Evolutionary conservation across 495 filamentous ascomycete species (phyloP).

Genomic region (Apiosordaria backusii): DNA sequence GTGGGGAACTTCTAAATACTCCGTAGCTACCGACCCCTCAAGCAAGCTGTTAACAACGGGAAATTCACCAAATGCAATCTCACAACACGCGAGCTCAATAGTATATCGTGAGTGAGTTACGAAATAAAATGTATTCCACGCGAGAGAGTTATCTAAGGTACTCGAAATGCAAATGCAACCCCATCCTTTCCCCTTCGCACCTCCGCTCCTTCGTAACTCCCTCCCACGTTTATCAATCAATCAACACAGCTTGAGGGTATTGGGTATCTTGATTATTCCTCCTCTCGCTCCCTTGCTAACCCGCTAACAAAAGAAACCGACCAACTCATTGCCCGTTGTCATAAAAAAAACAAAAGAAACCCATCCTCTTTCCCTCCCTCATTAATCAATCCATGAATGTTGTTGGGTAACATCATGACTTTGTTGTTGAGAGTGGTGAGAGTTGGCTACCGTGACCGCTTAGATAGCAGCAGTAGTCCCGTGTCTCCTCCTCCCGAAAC

Average conservation of each 20-base stretch:
- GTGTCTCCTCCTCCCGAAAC: conserved; percentile 30
- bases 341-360: not conserved
- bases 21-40: no score
- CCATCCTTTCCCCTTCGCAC: not conserved
- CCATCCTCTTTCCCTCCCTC: not conserved
- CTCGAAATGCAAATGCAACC: not conserved
- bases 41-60: no score
- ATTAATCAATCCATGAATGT: not conserved
- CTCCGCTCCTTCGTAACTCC: not conserved
- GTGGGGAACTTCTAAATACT: no score
- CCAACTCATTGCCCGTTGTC: not conserved
- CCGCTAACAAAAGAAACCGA: not conserved
- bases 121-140: not conserved
- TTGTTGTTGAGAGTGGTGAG: no score
- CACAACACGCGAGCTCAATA: no score
- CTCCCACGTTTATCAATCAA: not conserved
- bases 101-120: no score
- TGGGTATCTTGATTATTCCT: conserved; percentile 12
- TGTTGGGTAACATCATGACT: not conserved
- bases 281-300: not conserved
- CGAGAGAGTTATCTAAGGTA: not conserved
- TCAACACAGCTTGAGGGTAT: not conserved
- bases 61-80: no score
- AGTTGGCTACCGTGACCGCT: not conserved
- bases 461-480: conserved; percentile 23